phyloP scores from a whole-genome alignment of 495 filamentous ascomycete species.

The Clavariopsis aquatica region DNA sequence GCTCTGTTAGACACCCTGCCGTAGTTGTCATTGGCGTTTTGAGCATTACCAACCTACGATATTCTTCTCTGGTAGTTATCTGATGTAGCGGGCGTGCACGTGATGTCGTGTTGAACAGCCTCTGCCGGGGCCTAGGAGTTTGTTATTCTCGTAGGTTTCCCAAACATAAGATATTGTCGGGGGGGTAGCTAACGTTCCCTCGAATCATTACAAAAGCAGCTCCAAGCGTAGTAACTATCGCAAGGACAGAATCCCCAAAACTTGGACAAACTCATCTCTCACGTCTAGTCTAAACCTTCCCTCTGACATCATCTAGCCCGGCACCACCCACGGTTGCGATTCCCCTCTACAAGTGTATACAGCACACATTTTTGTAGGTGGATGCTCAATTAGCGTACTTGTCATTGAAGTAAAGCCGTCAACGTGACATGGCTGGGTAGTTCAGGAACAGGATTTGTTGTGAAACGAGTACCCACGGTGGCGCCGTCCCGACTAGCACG shows the following conservation, averaged over 20 bases:
- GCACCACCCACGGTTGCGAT: not conserved
- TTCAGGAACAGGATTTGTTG: slow-evolving; percentile 31
- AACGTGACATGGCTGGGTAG: not conserved
- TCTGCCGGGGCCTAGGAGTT: too few relatives aligned
- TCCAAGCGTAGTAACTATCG: not conserved
- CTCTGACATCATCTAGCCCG: slow-evolving; percentile 16
- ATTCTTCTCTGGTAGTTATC: too few relatives aligned
- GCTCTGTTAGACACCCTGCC: too few relatives aligned
- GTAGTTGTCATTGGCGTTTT: too few relatives aligned
- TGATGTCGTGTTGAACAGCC: too few relatives aligned
- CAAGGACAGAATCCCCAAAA: not conserved
- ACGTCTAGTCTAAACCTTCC: slow-evolving; percentile 17
- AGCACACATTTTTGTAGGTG: too few relatives aligned
- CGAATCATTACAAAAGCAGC: not conserved
- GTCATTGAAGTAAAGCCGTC: too few relatives aligned
- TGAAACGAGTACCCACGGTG: slow-evolving; percentile 20
- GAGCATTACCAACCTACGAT: too few relatives aligned
- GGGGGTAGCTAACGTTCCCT: not conserved
- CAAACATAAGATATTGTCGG: too few relatives aligned
- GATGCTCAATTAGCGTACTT: too few relatives aligned
- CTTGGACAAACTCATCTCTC: not conserved
- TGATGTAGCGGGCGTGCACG: too few relatives aligned
- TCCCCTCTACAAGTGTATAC: not conserved
- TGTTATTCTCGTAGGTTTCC: too few relatives aligned
- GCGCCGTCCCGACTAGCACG: slow-evolving; percentile 3